Evolutionary conservation across 345 rosid genomes (phyloP).

Genomic region (Eutrema yunnanense): DNA sequence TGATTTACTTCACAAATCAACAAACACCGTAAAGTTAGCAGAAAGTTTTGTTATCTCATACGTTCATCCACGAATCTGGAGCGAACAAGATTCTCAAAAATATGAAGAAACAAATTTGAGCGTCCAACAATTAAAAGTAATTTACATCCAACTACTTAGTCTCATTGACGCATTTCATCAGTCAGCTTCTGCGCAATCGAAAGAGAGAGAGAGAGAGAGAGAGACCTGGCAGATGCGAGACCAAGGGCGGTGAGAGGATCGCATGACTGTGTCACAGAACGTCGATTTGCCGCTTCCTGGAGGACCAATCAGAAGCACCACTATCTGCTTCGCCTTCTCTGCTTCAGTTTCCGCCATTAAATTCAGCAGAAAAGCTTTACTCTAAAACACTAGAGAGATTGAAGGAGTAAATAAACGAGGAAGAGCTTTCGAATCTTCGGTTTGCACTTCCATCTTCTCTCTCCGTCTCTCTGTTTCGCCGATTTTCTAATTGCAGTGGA

Average conservation of each 20-base stretch:
- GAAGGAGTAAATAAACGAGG: not conserved
- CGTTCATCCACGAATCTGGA: not conserved
- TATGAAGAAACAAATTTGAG: not conserved
- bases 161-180: constrained; percentile 37
- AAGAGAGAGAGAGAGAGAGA: not conserved
- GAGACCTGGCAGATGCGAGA: constrained; percentile 84
- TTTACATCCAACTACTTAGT: not conserved
- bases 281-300: constrained; percentile 98
- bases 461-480: not conserved
- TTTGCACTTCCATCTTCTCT: constrained; percentile 35
- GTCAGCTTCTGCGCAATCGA: constrained; percentile 11
- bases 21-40: not conserved
- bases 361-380: not conserved
- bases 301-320: constrained; percentile 61
- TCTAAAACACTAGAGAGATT: not conserved
- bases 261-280: constrained; percentile 62
- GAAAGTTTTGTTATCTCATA: not conserved
- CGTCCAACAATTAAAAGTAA: not conserved
- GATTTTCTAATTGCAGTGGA: not conserved
- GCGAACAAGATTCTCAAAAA: not conserved
- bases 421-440: constrained; percentile 21
- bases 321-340: constrained; percentile 38
- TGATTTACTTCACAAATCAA: not conserved
- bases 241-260: constrained; percentile 64
- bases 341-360: constrained; percentile 27